Evolutionary conservation across 371 early-diverging fungal species (phyloP).

Genomic region (Cokeromyces recurvatus): DNA sequence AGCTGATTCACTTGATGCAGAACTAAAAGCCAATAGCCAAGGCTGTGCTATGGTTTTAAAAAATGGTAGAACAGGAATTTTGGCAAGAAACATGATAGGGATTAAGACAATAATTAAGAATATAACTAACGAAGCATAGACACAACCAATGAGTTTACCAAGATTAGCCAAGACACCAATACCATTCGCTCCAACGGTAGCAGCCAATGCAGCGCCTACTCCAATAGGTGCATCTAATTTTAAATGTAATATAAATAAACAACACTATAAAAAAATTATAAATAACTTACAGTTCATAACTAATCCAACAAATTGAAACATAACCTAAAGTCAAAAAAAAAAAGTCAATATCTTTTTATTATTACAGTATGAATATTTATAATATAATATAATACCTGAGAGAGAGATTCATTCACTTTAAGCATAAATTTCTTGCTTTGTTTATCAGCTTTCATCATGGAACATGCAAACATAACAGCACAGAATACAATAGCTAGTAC

Average conservation of each 20-base stretch:
- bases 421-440: constrained; percentile 54
- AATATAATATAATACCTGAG: constrained; percentile 24
- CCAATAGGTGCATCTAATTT: constrained; percentile 64
- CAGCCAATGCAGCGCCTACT: constrained; percentile 64
- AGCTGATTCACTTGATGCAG: constrained; percentile 83
- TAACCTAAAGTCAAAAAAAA: constrained; percentile 32
- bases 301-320: constrained; percentile 67
- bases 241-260: neutral
- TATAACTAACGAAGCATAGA: constrained; percentile 59
- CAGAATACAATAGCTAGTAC: constrained; percentile 69
- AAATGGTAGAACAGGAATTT: constrained; percentile 57
- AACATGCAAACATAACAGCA: constrained; percentile 66
- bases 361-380: too few relatives aligned
- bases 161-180: constrained; percentile 57
- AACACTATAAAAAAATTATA: neutral
- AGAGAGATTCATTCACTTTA: constrained; percentile 52
- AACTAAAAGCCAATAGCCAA: constrained; percentile 76
- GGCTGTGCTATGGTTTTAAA: constrained; percentile 55
- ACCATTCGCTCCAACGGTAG: constrained; percentile 67
- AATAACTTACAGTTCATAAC: constrained; percentile 56
- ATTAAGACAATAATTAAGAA: constrained; percentile 59
- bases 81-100: constrained; percentile 58
- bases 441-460: constrained; percentile 52
- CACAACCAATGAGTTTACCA: constrained; percentile 66
- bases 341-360: neutral